Evolutionary conservation across 2,329 filamentous ascomycete genomes (phyloP).

Genomic region (Cylindrodendrum hubeiense): DNA sequence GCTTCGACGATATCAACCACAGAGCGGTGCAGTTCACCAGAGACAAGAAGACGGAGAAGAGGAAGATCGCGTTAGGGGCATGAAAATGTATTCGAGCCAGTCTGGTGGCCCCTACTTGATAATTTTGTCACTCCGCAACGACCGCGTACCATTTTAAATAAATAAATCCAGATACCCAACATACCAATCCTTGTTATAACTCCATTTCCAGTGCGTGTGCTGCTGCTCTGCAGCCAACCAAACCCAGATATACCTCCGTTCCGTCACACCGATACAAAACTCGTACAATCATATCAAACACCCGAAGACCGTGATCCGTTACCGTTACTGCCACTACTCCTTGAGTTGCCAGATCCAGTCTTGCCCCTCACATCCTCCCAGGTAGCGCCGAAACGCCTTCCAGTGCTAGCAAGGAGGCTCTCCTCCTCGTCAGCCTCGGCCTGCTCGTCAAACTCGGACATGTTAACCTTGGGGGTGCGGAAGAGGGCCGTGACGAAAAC

Average conservation of each 20-base stretch:
- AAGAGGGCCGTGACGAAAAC: constrained; percentile 85
- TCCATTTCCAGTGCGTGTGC: constrained; percentile 1
- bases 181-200: constrained; percentile 14
- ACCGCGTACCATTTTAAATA: constrained; percentile 5
- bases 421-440: constrained; percentile 95
- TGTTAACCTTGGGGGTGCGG: constrained; percentile 81
- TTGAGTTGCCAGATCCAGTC: constrained; percentile 36
- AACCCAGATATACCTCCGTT: constrained; percentile 12
- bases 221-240: not conserved
- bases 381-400: constrained; percentile 83
- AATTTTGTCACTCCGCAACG: constrained; percentile 13
- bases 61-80: constrained; percentile 53
- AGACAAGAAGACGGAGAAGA: constrained; percentile 50
- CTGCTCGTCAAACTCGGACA: constrained; percentile 86
- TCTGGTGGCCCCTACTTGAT: constrained; percentile 29
- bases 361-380: constrained; percentile 88
- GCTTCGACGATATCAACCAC: constrained; percentile 78
- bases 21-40: constrained; percentile 71
- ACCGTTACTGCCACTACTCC: constrained; percentile 11
- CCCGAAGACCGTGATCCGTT: constrained; percentile 35
- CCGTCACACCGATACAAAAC: not conserved
- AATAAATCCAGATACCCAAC: constrained; percentile 8
- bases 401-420: constrained; percentile 86
- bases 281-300: constrained; percentile 23
- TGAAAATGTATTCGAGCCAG: constrained; percentile 36